A percentile compares a stretch with the other conserved stretches of the same genome.
These are phyloP conservation scores for Neoboletus magnificus DNA, from an alignment of 768 basidiomycete species.

Conservation along the genomic window DNA sequence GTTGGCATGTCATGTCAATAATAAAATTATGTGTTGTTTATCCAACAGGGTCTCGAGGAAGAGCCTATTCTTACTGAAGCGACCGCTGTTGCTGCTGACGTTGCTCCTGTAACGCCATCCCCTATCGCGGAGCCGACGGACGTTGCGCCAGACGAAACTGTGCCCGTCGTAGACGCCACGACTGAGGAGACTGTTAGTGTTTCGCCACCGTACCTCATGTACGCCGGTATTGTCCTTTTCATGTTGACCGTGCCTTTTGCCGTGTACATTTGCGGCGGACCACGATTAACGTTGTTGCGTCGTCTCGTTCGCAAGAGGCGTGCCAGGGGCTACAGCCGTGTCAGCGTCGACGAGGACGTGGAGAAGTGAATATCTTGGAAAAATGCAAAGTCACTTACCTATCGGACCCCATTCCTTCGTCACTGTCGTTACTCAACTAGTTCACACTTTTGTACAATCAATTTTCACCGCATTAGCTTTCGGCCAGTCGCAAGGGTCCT, in stretches of 20 bases:
- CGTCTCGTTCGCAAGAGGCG: conserved; percentile 38
- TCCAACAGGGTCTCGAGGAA: conserved; percentile 42
- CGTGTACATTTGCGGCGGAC: conserved; percentile 49
- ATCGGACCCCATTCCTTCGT: neutral
- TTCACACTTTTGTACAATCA: neutral
- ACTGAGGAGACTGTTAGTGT: conserved; percentile 1
- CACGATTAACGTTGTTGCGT: conserved; percentile 27
- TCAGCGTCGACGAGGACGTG: conserved; percentile 47
- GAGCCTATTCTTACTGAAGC: conserved; percentile 15
- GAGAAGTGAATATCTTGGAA: conserved; percentile 38
- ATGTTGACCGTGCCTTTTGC: conserved; percentile 44
- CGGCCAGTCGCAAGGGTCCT: too few relatives aligned
- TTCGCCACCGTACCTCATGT: conserved; percentile 14
- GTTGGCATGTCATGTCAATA: conserved; percentile 46
- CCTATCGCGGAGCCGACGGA: neutral
- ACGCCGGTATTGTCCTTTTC: conserved; percentile 29
- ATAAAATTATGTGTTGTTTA: conserved; percentile 46
- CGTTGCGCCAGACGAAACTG: neutral
- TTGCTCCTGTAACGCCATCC: conserved; percentile 8
- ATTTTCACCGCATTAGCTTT: neutral
- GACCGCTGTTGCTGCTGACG: conserved; percentile 14
- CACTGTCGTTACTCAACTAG: neutral
- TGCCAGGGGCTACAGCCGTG: conserved; percentile 42
- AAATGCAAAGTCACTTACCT: neutral
- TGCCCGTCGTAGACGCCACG: neutral